phyloP scores from a whole-genome alignment of 768 basidiomycete genomes.

The Russula foetens region DNA sequence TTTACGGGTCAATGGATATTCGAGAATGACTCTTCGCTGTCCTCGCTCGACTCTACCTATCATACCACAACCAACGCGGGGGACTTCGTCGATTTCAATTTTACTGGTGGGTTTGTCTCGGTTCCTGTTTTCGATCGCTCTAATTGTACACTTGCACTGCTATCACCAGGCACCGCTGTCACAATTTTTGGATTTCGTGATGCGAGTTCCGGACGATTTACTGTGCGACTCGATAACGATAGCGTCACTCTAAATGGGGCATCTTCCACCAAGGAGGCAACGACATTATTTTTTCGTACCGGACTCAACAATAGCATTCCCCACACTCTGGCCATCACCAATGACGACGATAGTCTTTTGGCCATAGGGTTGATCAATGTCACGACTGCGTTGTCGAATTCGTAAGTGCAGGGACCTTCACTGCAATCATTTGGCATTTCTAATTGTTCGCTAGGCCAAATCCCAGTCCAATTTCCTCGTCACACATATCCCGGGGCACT shows the following conservation, averaged over 20 bases:
- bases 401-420: constrained; percentile 7
- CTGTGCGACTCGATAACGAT: constrained; percentile 46
- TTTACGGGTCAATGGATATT: constrained; percentile 52
- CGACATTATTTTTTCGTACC: constrained; percentile 56
- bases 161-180: constrained; percentile 49
- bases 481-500: constrained; percentile 39
- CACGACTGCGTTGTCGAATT: constrained; percentile 28
- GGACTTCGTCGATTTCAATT: constrained; percentile 36
- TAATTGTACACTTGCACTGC: background rate
- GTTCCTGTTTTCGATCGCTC: background rate
- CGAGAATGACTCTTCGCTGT: constrained; percentile 21
- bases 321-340: constrained; percentile 49
- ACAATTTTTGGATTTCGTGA: constrained; percentile 53
- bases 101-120: constrained; percentile 36
- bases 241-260: constrained; percentile 40
- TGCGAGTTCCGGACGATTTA: constrained; percentile 48
- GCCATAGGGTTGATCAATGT: constrained; percentile 44
- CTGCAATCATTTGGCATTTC: background rate
- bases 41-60: constrained; percentile 21
- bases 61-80: constrained; percentile 33
- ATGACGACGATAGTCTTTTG: constrained; percentile 38
- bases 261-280: constrained; percentile 44
- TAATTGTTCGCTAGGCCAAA: background rate
- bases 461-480: constrained; percentile 11
- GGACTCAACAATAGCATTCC: constrained; percentile 42